Percentiles rank a stretch among this genome's conserved stretches.
Evolutionary conservation across 129 eudicot species (phyloP).

Genomic region (Solidago caesia): DNA sequence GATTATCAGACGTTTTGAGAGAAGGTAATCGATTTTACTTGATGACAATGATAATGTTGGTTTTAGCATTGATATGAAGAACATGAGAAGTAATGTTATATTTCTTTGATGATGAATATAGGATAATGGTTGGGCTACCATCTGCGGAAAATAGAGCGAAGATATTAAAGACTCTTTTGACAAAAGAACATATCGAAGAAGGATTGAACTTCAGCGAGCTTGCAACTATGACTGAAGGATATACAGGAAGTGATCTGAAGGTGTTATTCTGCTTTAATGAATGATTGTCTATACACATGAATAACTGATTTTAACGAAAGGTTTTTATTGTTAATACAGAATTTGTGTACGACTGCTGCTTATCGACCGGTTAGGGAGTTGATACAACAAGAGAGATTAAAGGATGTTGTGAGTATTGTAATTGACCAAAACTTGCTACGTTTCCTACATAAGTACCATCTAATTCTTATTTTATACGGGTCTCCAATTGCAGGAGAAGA

Average conservation of each 20-base stretch:
- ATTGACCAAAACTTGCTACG: neutral
- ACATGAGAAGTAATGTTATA: neutral
- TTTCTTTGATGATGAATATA: constrained; percentile 40
- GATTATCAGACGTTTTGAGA: constrained; percentile 89
- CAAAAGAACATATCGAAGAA: constrained; percentile 64
- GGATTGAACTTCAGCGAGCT: constrained; percentile 62
- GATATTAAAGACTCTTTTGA: constrained; percentile 68
- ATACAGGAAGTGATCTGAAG: constrained; percentile 91
- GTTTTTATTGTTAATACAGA: constrained; percentile 40
- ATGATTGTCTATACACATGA: neutral
- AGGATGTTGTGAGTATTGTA: constrained; percentile 57
- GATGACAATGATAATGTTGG: neutral
- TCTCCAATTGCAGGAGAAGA: constrained; percentile 53
- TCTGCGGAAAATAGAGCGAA: constrained; percentile 71
- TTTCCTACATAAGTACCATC: neutral
- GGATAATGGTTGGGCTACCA: constrained; percentile 97
- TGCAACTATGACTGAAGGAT: constrained; percentile 89
- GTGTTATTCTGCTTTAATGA: constrained; percentile 29
- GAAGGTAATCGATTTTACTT: constrained; percentile 50
- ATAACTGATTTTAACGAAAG: constrained; percentile 4
- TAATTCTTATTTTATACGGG: neutral
- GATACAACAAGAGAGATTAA: constrained; percentile 77
- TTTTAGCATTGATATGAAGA: neutral
- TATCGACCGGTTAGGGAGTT: constrained; percentile 92
- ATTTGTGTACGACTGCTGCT: constrained; percentile 92